Percentiles rank a stretch among this genome's conserved stretches.
These are phyloP conservation scores for Cyclotella sp. DNA, from an alignment of 108 stramenopile species.

Conservation along the genomic window DNA sequence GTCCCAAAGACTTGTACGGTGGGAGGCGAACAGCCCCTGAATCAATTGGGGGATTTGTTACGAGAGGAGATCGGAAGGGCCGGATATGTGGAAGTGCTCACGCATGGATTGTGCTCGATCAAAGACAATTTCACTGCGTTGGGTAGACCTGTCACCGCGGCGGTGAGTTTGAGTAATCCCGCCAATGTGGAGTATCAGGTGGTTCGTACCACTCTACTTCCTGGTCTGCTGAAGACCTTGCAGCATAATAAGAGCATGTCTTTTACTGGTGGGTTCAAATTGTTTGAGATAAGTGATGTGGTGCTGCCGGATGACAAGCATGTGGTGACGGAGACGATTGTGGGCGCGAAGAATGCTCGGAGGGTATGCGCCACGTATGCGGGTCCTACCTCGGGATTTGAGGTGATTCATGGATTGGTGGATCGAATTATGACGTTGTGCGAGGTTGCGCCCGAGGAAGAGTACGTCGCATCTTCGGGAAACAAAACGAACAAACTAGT, in stretches of 20 bases:
- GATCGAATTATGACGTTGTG: slow-evolving; percentile 95
- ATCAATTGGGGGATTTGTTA: slow-evolving; percentile 92
- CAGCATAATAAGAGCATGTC: slow-evolving; percentile 90
- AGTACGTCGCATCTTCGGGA: slow-evolving; percentile 73
- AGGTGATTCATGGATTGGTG: slow-evolving; percentile 97
- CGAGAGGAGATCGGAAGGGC: slow-evolving; percentile 96
- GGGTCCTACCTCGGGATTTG: slow-evolving; percentile 97
- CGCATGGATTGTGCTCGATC: slow-evolving; percentile 90
- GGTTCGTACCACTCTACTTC: slow-evolving; percentile 95
- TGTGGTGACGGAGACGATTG: slow-evolving; percentile 87
- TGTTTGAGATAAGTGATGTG: slow-evolving; percentile 97
- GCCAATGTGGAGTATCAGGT: slow-evolving; percentile 98
- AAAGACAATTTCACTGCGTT: slow-evolving; percentile 94
- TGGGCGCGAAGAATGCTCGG: slow-evolving; percentile 93
- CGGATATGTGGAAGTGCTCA: slow-evolving; percentile 93
- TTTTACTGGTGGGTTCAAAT: slow-evolving; percentile 85
- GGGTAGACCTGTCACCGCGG: slow-evolving; percentile 67
- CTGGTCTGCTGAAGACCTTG: slow-evolving; percentile 95
- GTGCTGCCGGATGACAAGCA: slow-evolving; percentile 88
- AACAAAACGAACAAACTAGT: slow-evolving; percentile 75
- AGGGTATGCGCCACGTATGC: slow-evolving; percentile 92
- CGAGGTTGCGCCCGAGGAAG: slow-evolving; percentile 87
- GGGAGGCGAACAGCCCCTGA: slow-evolving; percentile 89
- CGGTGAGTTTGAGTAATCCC: slow-evolving; percentile 95
- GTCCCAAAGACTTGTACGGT: slow-evolving; percentile 87